Base-by-base conservation (phyloP, 768 basidiomycete genomes). In the Serendipita vermifera region DNA sequence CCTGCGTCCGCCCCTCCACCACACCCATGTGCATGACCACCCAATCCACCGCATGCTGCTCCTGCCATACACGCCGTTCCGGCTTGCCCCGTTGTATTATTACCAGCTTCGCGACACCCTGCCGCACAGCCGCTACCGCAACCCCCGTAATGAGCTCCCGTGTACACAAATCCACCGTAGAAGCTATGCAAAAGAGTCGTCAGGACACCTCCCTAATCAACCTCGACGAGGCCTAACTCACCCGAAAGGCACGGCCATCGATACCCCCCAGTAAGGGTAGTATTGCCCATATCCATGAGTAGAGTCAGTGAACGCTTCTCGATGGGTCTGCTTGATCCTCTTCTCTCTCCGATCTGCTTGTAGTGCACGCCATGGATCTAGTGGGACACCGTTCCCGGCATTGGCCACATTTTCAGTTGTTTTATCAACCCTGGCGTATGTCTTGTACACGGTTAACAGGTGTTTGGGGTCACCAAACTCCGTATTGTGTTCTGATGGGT, bases 401-500 rank as follows among this genome's bases (percentile, higher is more conserved):
- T 24, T 43, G 9, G 24, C 40, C 7, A 43, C 40, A n/a, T n/a
- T n/a, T n/a, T n/a, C n/a, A n/a, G n/a, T n/a, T 13, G 13, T 13
- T 24, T 43, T 43, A 9, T 14, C 40, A 7, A 26, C 24, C 20
- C 24, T 43, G 7, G 40, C 13, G 9, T 11, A 11, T 9, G 9
- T 22, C 9, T 43, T 14, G 14, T 9, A 9, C 24, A 26, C 26
- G 24, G 13, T 14, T n/a, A n/a, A n/a, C 9, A 22, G 13, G 26
- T 43, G 13, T 13, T 24, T 43, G 9, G 40, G 40, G 24, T 43
- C 20, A 9, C 7, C 40, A 43, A 43, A 43, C 13, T 43, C 9
- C 9, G 26, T 14, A 9, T 54, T 54, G 35, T 57, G 57, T 11
- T 57, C 57, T 11, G 57, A 57, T 5, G 57, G 57, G 31, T 57